Percentiles rank a stretch among this genome's conserved stretches.
Conservation (phyloP, 2,329 filamentous ascomycete species). For the Pestalotiopsis sp. region DNA sequence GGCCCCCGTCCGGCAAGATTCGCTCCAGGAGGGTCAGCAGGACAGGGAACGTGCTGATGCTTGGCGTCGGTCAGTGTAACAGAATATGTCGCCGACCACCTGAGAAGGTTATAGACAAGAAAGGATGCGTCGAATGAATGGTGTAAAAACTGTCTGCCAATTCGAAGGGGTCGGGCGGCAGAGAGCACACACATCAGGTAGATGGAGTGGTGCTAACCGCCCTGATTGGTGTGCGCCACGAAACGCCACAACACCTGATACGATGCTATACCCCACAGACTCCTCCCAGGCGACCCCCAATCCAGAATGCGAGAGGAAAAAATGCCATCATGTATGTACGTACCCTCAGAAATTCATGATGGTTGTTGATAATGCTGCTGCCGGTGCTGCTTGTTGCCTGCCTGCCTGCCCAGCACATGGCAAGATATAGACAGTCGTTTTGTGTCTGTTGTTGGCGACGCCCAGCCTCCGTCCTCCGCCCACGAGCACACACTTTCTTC, state of each 20-base stretch:
- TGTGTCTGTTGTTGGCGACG: not conserved
- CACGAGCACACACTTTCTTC: not conserved
- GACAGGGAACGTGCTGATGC: not conserved
- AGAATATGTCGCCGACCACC: not conserved
- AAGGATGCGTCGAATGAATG: not conserved
- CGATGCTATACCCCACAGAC: constrained; percentile 6
- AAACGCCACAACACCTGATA: constrained; percentile 10
- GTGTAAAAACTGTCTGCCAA: not conserved
- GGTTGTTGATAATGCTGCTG: not conserved
- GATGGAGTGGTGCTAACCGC: constrained; percentile 6
- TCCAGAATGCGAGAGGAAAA: not conserved
- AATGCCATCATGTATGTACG: not conserved
- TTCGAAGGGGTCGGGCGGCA: not conserved
- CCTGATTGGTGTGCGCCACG: constrained; percentile 14
- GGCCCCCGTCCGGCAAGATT: not conserved
- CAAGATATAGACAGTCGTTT: not conserved
- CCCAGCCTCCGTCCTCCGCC: not conserved
- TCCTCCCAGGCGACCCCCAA: not conserved
- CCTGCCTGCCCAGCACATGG: not conserved
- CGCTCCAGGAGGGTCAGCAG: constrained; percentile 3
- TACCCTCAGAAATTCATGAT: not conserved
- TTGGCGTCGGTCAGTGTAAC: not conserved
- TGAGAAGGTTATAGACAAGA: not conserved
- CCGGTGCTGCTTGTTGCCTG: too few species aligned
- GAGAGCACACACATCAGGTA: not conserved